phyloP scores from a whole-genome alignment of 805 yeast genomes.

The Wickerhamomyces strasburgensis region DNA sequence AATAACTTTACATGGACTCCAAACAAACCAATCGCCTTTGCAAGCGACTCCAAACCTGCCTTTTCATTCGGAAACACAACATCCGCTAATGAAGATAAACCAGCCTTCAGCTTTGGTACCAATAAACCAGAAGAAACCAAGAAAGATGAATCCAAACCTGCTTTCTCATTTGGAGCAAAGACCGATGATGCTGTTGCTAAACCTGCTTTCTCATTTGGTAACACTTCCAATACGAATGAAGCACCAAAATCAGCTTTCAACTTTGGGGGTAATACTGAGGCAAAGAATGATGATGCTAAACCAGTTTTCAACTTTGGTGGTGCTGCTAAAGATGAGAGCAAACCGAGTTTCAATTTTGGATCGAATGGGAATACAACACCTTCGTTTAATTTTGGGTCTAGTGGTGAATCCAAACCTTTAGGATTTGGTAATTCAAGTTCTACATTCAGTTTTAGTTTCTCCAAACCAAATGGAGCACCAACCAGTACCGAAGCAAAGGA shows the following conservation, averaged over 20 bases:
- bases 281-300: slow-evolving; percentile 10
- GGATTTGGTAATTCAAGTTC: background rate
- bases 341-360: slow-evolving; percentile 30
- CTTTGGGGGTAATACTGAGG: slow-evolving; percentile 7
- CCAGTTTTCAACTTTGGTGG: slow-evolving; percentile 26
- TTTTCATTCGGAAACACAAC: slow-evolving; percentile 22
- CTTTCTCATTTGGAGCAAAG: slow-evolving; percentile 13
- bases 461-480: slow-evolving; percentile 16
- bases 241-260: slow-evolving; percentile 9
- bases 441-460: slow-evolving; percentile 18
- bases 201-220: slow-evolving; percentile 23
- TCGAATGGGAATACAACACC: slow-evolving; percentile 6
- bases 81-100: slow-evolving; percentile 4
- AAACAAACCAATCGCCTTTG: slow-evolving; percentile 16
- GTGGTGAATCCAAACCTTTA: too few relatives aligned
- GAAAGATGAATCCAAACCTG: slow-evolving; percentile 12
- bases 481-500: slow-evolving; percentile 17
- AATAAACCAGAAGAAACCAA: slow-evolving; percentile 4
- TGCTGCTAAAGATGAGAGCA: slow-evolving; percentile 5
- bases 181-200: background rate
- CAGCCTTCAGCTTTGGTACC: slow-evolving; percentile 23
- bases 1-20: slow-evolving; percentile 24
- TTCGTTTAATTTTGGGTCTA: background rate
- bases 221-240: background rate
- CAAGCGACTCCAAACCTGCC: slow-evolving; percentile 19